Evolutionary conservation across 495 filamentous ascomycete genomes (phyloP).

Genomic region (Neurospora sp.): DNA sequence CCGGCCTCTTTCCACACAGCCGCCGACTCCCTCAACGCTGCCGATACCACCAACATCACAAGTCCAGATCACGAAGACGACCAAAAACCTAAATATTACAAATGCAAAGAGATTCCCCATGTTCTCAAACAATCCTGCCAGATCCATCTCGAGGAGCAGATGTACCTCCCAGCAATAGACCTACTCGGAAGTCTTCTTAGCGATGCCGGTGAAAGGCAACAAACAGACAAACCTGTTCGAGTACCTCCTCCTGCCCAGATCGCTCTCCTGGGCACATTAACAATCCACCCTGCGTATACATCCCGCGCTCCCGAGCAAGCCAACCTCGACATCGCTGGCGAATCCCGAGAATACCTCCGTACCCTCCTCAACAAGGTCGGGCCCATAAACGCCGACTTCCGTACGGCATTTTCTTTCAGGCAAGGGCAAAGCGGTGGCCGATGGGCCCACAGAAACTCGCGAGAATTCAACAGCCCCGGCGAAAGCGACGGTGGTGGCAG

Average conservation of each 20-base stretch:
- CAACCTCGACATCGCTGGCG: slow-evolving; percentile 26
- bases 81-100: slow-evolving; percentile 33
- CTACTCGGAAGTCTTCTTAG: slow-evolving; percentile 57
- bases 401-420: slow-evolving; percentile 26
- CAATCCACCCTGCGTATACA: slow-evolving; percentile 62
- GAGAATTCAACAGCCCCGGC: slow-evolving; percentile 10
- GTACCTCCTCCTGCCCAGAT: slow-evolving; percentile 49
- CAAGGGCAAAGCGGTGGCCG: slow-evolving; percentile 18
- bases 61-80: slow-evolving; percentile 12
- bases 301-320: slow-evolving; percentile 24
- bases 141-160: slow-evolving; percentile 67
- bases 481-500: slow-evolving; percentile 5
- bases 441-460: not conserved
- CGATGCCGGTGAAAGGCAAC: slow-evolving; percentile 28
- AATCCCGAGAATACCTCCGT: slow-evolving; percentile 31
- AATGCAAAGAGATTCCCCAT: slow-evolving; percentile 44
- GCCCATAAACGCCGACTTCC: slow-evolving; percentile 32
- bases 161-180: slow-evolving; percentile 57
- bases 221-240: slow-evolving; percentile 26
- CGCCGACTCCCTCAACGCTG: slow-evolving; percentile 5
- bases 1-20: slow-evolving; percentile 14
- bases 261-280: slow-evolving; percentile 55
- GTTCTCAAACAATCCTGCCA: slow-evolving; percentile 54
- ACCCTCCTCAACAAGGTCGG: slow-evolving; percentile 29
- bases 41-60: slow-evolving; percentile 11